Evolutionary conservation across 768 basidiomycete genomes (phyloP), one percentile per base, ranked within the genome.

Genomic region (Nevesoporus exiguus): DNA sequence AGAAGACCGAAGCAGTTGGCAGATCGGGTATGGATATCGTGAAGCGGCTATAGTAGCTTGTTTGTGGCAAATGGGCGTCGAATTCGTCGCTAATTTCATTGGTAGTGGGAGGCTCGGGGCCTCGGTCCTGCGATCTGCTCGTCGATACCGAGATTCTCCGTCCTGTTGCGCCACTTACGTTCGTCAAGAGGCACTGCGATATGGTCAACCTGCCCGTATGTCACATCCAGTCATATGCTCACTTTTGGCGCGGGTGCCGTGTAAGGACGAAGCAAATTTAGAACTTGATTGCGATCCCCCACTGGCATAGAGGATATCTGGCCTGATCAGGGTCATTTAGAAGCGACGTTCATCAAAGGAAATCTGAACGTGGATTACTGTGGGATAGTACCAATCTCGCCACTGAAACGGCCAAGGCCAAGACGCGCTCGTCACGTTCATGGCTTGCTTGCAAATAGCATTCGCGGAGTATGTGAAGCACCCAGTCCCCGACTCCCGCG

Each of bases 1-100:
- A 59, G 47, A 80, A 77, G 49, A 83, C 77, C 25, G 82, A 77
- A 17, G 78, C 74, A 17, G 73, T 71, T 5, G 68, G 63, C 44
- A 76, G 68, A 61, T 72, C 68, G 14, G 77, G 78, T 37, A 70
- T 66, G 25, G 62, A 47, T 52, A 71, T 45, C 14, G 44, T 49
- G 54, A 62, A 60, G 30, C 55, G 55, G 52, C 51, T 55, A 40
- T 59, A 64, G 31, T 71, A 68, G 30, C 42, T 59, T 43, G 60
- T 54, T 0, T 56, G 55, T 31, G 53, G 40, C 29, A 52, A 49
- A 46, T 57, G 58, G 42, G 46, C 40, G 53, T 48, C 49, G 47
- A 25, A 49, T 47, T 47, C 48, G 25, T 57, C 55, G 42, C 53
- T 51, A 37, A 56, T 55, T 52, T 58, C 33, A 48, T 13, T 41